phyloP scores from a whole-genome alignment of 176 grass and related monocot species.

The Carex kokanica region DNA sequence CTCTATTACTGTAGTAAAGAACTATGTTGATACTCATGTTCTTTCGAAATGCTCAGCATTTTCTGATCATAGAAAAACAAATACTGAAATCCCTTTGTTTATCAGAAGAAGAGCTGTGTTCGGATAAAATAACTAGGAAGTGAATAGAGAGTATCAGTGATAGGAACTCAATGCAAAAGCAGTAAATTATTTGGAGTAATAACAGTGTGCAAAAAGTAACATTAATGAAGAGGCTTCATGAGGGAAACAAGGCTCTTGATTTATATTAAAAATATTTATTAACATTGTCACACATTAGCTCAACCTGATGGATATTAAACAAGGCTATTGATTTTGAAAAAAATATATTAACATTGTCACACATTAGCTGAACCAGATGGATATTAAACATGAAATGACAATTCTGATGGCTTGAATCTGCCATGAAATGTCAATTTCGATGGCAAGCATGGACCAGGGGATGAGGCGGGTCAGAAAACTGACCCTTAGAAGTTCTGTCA shows the following conservation, averaged over 20 bases:
- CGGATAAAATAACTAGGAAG: neutral
- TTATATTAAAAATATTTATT: neutral
- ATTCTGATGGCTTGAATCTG: neutral
- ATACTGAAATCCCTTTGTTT: neutral
- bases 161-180: neutral
- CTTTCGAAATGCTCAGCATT: no score
- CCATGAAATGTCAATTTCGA: constrained; percentile 1
- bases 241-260: neutral
- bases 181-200: neutral
- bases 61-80: no score
- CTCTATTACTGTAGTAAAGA: neutral
- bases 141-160: neutral
- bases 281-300: neutral
- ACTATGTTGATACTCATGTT: no score
- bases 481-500: constrained; percentile 24
- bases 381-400: constrained; percentile 24
- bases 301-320: neutral
- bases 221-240: neutral
- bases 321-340: neutral
- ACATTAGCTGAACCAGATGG: neutral
- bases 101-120: neutral
- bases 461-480: constrained; percentile 18
- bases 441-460: neutral
- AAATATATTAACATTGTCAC: neutral
- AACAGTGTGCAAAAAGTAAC: neutral